Evolutionary conservation across 2,329 filamentous ascomycete genomes (phyloP), one percentile per base, ranked within the genome.

Genomic region (Trichoderma oligosporum): DNA sequence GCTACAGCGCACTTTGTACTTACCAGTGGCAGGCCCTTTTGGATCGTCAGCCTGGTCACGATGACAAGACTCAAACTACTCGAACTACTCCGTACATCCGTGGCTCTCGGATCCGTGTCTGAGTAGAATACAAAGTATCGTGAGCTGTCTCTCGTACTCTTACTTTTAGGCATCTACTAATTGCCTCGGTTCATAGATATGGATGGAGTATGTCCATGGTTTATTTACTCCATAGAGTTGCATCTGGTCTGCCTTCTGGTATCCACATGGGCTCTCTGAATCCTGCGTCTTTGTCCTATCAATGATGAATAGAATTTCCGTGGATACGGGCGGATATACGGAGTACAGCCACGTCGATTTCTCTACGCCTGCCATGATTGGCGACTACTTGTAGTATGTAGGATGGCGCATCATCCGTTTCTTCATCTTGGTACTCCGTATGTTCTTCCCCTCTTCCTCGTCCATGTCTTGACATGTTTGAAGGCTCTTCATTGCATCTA

Each of bases 291-390:
- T 25, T 18, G 25, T 33, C 49, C 49, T 42, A 24, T 42, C 27
- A 42, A 33, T 42, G 49, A 44, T n/a, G n/a, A n/a, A n/a, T n/a
- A n/a, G n/a, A n/a, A 29, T 27, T 31, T 42, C 27, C 18, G 27
- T 52, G 36, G 36, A 33, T 14, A n/a, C n/a, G n/a, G n/a, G n/a
- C n/a, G n/a, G n/a, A n/a, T n/a, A n/a, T 18, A 35, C 33, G 18
- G 44, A 27, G n/a, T 14, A 49, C 33, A 36, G 36, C 14, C 22
- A 12, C 20, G 24, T 16, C 22, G 9, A 39, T 24, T 38, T 22
- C 9, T 51, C 47, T 16, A 24, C 35, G 35, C n/a, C n/a, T n/a
- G 48, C 24, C 48, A 18, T 52, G 36, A 41, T 52, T 33, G 48
- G 48, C 48, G 16, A 41, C 48, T 14, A 18, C n/a, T n/a, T n/a